Evolutionary conservation across 129 eudicot species (phyloP).

Genomic region (Flaveria trinervia): DNA sequence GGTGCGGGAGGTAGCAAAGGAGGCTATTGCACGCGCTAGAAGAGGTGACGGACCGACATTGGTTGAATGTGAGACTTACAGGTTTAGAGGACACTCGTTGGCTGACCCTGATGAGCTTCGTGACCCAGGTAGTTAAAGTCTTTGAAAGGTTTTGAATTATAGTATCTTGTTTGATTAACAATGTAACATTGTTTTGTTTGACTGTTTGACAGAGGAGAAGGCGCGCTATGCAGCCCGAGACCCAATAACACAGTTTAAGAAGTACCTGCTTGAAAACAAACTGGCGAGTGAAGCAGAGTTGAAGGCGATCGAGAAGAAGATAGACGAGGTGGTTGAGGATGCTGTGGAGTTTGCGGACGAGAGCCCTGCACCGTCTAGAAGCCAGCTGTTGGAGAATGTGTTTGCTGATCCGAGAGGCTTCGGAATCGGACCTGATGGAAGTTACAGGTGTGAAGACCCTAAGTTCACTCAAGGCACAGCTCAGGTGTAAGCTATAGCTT

Average conservation of each 20-base stretch:
- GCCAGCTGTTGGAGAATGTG: conserved; percentile 35
- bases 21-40: conserved; percentile 33
- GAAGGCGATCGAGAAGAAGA: conserved; percentile 34
- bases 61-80: conserved; percentile 35
- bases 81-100: conserved; percentile 39
- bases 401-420: conserved; percentile 37
- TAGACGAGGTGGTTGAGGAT: conserved; percentile 31
- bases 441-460: conserved; percentile 33
- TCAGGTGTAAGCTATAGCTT: conserved; percentile 23
- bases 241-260: conserved; percentile 30
- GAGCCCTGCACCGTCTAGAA: conserved; percentile 35
- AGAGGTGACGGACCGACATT: conserved; percentile 33
- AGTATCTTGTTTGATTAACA: background rate
- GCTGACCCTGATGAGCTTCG: conserved; percentile 39
- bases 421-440: conserved; percentile 37
- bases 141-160: background rate
- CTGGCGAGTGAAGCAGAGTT: conserved; percentile 30
- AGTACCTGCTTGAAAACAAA: conserved; percentile 25
- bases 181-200: background rate
- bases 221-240: conserved; percentile 34
- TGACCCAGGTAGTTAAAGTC: conserved; percentile 24
- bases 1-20: conserved; percentile 34
- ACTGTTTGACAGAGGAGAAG: conserved; percentile 27
- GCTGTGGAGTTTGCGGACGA: conserved; percentile 33
- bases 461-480: conserved; percentile 36